Evolutionary conservation across 2,329 filamentous ascomycete genomes (phyloP), one percentile per base, ranked within the genome.

Genomic region (Ascomycota sp.): DNA sequence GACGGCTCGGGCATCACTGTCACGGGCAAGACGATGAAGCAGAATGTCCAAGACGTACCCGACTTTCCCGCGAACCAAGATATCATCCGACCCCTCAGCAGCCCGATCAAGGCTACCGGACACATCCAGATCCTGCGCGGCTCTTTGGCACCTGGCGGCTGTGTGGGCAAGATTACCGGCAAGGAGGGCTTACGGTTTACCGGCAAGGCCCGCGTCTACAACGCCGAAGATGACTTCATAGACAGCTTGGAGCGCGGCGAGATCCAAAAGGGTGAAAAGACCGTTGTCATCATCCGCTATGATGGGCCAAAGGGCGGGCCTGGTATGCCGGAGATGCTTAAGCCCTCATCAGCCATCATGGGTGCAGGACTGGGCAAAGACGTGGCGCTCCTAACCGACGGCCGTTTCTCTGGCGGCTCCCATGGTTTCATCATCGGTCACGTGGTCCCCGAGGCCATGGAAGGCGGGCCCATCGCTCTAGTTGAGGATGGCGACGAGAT

Each of bases 321-420:
- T 1, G 84, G 84, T 37, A 93, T 93, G 76, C 84, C 83, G 26
- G 84, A 93, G 59, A 86, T 92, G 64, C 62, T 93, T 40, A 92
- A 92, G 62, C 81, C 84, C n/a, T 79, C 71, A 35, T 83, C 80
- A 0, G 81, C 83, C 33, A 78, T 93, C 47, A 92, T 92, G 81
- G 84, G 84, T 35, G 81, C 82, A 6, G 78, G 77, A 28, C 67
- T 93, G 30, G 75, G 75, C 43, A 66, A 78, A 45, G 75, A 81
- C 43, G 72, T 80, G 10, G 76, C 76, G 1, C 66, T 82, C 32
- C 63, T 82, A 39, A 80, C 76, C 2, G 76, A 83, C 45, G 72
- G 72, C 0, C 70, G 78, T 29, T 84, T 82, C 62, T 77, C 71
- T 7, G 82, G 82, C 37, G 82, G 79, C 34, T 77, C 70, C 39